These are phyloP conservation scores for Gardenia jasminoides DNA, from an alignment of 257 asterid genomes.

Conservation along the genomic window DNA sequence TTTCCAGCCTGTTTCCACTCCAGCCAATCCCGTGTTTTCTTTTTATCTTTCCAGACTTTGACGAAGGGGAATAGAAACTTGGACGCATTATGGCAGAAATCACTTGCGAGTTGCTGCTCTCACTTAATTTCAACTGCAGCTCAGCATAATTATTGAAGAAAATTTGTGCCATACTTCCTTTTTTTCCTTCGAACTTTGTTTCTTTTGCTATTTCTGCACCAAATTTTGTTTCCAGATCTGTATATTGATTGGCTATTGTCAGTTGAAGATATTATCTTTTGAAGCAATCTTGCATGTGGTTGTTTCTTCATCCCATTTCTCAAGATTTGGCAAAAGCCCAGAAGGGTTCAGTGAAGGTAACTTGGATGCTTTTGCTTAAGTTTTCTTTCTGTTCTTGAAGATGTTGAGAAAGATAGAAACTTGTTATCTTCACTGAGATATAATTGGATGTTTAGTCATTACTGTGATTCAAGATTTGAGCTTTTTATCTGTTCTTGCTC, in stretches of 20 bases:
- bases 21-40: slow-evolving; percentile 34
- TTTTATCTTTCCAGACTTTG: slow-evolving; percentile 7
- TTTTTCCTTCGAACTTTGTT: neutral
- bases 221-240: slow-evolving; percentile 43
- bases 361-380: slow-evolving; percentile 18
- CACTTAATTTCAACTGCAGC: slow-evolving; percentile 7
- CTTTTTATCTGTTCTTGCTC: slow-evolving; percentile 10
- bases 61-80: neutral
- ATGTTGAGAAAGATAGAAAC: slow-evolving; percentile 16
- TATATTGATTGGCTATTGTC: slow-evolving; percentile 19
- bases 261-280: slow-evolving; percentile 8
- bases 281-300: slow-evolving; percentile 20
- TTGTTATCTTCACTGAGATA: slow-evolving; percentile 9
- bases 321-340: neutral
- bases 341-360: slow-evolving; percentile 34
- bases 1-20: slow-evolving; percentile 55
- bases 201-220: slow-evolving; percentile 14
- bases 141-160: slow-evolving; percentile 4
- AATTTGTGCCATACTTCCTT: neutral
- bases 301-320: slow-evolving; percentile 6
- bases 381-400: slow-evolving; percentile 23
- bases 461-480: slow-evolving; percentile 21
- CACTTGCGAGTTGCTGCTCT: neutral
- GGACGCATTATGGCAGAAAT: neutral
- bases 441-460: neutral